Percentiles rank a stretch among this genome's conserved stretches.
These are phyloP conservation scores for Saxophila tyrrhenica DNA, from an alignment of 495 filamentous ascomycete species.

Conservation along the genomic window DNA sequence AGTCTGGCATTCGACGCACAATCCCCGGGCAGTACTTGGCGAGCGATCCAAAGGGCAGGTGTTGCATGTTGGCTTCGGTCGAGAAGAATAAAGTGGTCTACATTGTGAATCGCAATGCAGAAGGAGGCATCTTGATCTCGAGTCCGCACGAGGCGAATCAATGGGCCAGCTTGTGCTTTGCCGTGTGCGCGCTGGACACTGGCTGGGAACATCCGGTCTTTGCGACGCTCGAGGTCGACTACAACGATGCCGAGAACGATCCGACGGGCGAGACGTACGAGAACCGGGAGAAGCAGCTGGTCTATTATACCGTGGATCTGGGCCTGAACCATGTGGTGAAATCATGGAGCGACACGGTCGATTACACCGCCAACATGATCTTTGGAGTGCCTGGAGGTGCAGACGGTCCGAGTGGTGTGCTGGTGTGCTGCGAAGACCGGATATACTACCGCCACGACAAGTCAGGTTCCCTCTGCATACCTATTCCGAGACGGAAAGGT, in stretches of 20 bases:
- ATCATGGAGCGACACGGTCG: slow-evolving; percentile 89
- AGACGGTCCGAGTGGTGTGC: slow-evolving; percentile 85
- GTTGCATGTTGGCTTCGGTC: slow-evolving; percentile 82
- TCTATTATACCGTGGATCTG: slow-evolving; percentile 95
- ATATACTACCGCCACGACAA: slow-evolving; percentile 93
- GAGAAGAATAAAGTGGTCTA: slow-evolving; percentile 99
- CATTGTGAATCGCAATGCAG: slow-evolving; percentile 88
- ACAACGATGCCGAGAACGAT: slow-evolving; percentile 83
- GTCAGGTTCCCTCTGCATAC: slow-evolving; percentile 75
- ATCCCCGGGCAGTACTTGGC: slow-evolving; percentile 93
- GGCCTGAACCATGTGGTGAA: slow-evolving; percentile 94
- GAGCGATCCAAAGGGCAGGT: slow-evolving; percentile 87
- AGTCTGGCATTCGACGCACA: slow-evolving; percentile 88
- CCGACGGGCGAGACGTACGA: slow-evolving; percentile 70
- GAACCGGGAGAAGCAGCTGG: slow-evolving; percentile 75
- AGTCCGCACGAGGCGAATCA: slow-evolving; percentile 96
- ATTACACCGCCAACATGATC: slow-evolving; percentile 76
- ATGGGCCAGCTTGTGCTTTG: slow-evolving; percentile 83
- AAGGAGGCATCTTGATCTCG: slow-evolving; percentile 90
- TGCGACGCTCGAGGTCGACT: slow-evolving; percentile 87
- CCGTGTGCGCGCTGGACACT: slow-evolving; percentile 75
- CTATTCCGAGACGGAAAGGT: slow-evolving; percentile 75
- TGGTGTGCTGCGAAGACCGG: slow-evolving; percentile 89
- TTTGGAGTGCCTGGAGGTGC: slow-evolving; percentile 94
- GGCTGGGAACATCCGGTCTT: slow-evolving; percentile 97